phyloP scores from a whole-genome alignment of 2,329 filamentous ascomycete genomes.

The Trichoderma sp. region DNA sequence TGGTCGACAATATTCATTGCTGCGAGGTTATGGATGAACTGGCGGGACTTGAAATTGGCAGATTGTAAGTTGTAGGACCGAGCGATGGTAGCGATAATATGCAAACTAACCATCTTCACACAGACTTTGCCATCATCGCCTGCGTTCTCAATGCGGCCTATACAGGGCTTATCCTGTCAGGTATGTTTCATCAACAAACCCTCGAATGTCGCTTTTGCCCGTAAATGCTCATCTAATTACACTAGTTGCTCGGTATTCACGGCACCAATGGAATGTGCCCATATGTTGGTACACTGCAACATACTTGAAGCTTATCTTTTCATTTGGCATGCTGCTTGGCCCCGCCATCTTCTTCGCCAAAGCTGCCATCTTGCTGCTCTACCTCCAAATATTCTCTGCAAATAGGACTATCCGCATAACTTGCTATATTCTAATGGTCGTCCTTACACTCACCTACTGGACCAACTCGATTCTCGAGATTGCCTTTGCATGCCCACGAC shows the following conservation, averaged over 20 bases:
- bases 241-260: background rate
- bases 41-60: background rate
- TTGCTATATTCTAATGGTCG: constrained; percentile 21
- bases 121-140: constrained; percentile 4
- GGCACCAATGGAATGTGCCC: constrained; percentile 22
- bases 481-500: background rate
- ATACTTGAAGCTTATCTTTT: constrained; percentile 16
- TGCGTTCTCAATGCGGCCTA: background rate
- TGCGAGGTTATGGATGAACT: background rate
- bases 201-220: background rate
- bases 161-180: background rate
- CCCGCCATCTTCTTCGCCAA: constrained; percentile 24
- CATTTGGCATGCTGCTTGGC: constrained; percentile 14
- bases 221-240: background rate
- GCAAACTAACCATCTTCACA: background rate
- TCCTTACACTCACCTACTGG: constrained; percentile 18
- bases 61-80: background rate
- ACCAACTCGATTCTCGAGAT: background rate
- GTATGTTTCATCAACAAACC: background rate
- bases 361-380: constrained; percentile 23
- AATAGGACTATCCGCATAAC: constrained; percentile 9
- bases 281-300: constrained; percentile 19
- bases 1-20: background rate
- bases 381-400: constrained; percentile 22
- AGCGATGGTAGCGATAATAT: background rate